Conservation (phyloP, 2,329 filamentous ascomycete genomes). For the Alternaria conjuncta region DNA sequence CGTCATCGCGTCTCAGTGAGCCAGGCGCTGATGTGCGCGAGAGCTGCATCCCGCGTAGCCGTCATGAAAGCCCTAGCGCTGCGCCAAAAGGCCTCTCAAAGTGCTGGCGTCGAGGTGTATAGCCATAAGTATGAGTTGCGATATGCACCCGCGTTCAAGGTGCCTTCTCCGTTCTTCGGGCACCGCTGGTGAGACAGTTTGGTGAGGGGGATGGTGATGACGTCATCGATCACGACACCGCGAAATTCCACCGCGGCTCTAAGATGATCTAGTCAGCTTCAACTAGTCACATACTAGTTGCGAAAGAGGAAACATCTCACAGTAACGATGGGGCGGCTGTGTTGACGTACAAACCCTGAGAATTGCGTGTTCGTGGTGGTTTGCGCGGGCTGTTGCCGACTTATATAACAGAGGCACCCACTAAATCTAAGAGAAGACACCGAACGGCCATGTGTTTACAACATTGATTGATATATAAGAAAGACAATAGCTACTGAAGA, state of each 20-base stretch:
- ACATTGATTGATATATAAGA: neutral
- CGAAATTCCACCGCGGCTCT: no score
- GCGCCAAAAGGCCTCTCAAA: neutral
- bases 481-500: neutral
- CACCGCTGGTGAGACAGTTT: neutral
- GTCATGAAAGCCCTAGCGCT: fast-evolving
- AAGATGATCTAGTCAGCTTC: neutral
- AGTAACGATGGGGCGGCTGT: neutral
- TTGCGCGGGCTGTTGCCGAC: neutral
- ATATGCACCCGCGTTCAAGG: neutral
- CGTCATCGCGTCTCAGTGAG: neutral
- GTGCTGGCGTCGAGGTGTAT: neutral
- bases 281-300: fast-evolving
- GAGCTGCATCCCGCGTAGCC: neutral
- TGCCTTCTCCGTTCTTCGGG: neutral
- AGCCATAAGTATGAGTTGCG: neutral
- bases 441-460: neutral
- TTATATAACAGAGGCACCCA: neutral
- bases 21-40: neutral
- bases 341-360: neutral
- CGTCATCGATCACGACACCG: neutral
- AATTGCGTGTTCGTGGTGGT: neutral
- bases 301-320: neutral
- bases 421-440: fast-evolving
- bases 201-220: neutral